Evolutionary conservation across 805 yeast genomes (phyloP).

Genomic region (Ogataea corticis): DNA sequence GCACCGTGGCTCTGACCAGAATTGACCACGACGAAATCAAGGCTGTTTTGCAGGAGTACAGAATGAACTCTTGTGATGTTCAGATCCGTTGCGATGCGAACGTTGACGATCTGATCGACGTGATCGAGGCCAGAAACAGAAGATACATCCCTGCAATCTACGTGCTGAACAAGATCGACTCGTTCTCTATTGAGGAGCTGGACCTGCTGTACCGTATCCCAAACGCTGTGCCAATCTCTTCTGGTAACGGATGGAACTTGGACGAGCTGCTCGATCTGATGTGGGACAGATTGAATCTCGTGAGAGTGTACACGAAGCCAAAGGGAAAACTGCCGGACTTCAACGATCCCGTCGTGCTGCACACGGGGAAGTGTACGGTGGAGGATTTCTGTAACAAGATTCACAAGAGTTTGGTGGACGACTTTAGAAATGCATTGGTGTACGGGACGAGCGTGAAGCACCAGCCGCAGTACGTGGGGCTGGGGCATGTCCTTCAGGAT

Average conservation of each 20-base stretch:
- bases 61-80: slow-evolving; percentile 93
- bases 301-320: slow-evolving; percentile 96
- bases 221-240: slow-evolving; percentile 94
- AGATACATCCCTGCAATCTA: slow-evolving; percentile 94
- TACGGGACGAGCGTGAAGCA: slow-evolving; percentile 95
- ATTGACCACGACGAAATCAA: slow-evolving; percentile 89
- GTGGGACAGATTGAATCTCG: slow-evolving; percentile 93
- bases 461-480: slow-evolving; percentile 95
- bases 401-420: slow-evolving; percentile 91
- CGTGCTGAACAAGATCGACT: slow-evolving; percentile 93
- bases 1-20: slow-evolving; percentile 89
- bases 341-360: slow-evolving; percentile 88
- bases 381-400: slow-evolving; percentile 96
- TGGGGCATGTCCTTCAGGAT: slow-evolving; percentile 80
- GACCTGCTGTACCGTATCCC: slow-evolving; percentile 91
- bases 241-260: slow-evolving; percentile 95
- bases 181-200: slow-evolving; percentile 90
- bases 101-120: slow-evolving; percentile 94
- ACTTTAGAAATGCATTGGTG: slow-evolving; percentile 90
- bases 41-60: slow-evolving; percentile 95
- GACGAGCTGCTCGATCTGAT: slow-evolving; percentile 91
- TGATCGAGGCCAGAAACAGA: slow-evolving; percentile 86
- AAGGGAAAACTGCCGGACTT: slow-evolving; percentile 94
- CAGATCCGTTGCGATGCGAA: slow-evolving; percentile 98
- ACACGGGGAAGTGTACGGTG: slow-evolving; percentile 78